Evolutionary conservation across 768 basidiomycete species (phyloP).

Genomic region (Gloeophyllum trabeum): DNA sequence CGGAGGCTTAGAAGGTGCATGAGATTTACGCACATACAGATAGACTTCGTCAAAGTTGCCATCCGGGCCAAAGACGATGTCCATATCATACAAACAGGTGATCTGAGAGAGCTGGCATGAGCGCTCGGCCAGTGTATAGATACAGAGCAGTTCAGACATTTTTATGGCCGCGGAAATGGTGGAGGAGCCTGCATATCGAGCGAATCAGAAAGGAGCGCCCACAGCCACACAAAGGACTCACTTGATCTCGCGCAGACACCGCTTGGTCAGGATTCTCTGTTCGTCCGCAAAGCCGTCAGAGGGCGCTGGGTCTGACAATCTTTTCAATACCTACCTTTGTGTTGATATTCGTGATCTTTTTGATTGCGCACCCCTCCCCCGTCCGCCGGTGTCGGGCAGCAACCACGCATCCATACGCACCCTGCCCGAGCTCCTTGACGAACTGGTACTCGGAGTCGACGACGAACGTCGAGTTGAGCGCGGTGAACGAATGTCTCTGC

Average conservation of each 20-base stretch:
- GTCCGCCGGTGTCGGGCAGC: constrained; percentile 74
- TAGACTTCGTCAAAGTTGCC: constrained; percentile 97
- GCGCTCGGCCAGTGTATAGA: constrained; percentile 6
- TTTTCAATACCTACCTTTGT: constrained; percentile 46
- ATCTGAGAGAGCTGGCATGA: constrained; percentile 42
- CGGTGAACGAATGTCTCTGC: constrained; percentile 70
- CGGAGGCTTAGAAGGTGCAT: neutral
- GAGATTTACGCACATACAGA: constrained; percentile 54
- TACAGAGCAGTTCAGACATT: constrained; percentile 47
- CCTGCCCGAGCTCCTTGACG: constrained; percentile 95
- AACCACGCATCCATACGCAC: constrained; percentile 90
- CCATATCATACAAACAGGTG: constrained; percentile 96
- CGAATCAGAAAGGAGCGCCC: constrained; percentile 7
- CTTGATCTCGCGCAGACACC: constrained; percentile 94
- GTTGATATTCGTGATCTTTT: constrained; percentile 93
- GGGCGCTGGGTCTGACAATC: neutral
- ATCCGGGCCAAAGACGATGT: constrained; percentile 86
- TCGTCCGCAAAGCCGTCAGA: neutral
- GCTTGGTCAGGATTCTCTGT: constrained; percentile 90
- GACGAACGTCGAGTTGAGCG: constrained; percentile 78
- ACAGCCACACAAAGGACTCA: constrained; percentile 20
- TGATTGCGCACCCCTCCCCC: constrained; percentile 88
- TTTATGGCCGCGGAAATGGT: constrained; percentile 98
- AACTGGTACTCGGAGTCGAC: constrained; percentile 87
- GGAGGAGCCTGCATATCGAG: constrained; percentile 51